These are phyloP conservation scores for Komagataella pastoris DNA, from an alignment of 805 yeast species.

Conservation along the genomic window DNA sequence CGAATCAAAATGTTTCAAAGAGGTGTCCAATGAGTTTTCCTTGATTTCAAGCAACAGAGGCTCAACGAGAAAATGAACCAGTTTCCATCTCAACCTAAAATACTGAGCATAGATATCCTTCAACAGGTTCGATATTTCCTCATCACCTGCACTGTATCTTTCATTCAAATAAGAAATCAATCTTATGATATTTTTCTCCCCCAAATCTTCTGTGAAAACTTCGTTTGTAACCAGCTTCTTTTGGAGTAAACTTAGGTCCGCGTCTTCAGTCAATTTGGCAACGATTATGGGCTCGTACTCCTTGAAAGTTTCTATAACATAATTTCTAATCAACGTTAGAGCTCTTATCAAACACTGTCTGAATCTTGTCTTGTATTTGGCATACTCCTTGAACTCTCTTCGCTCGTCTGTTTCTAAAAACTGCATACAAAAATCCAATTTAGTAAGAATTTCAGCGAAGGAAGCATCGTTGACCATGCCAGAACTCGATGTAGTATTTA, in stretches of 20 bases:
- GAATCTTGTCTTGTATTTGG: constrained; percentile 55
- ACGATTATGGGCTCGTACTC: background rate
- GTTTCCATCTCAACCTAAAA: background rate
- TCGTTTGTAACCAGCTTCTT: background rate
- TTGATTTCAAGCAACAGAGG: background rate
- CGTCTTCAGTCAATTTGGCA: background rate
- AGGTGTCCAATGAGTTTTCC: background rate
- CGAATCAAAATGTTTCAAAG: background rate
- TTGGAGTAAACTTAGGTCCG: background rate
- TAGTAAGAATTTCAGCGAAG: constrained; percentile 37
- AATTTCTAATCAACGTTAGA: constrained; percentile 60
- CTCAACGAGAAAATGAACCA: background rate
- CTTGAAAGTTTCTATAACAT: constrained; percentile 32
- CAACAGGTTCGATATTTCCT: background rate
- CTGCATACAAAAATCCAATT: constrained; percentile 52
- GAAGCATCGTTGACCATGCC: constrained; percentile 49
- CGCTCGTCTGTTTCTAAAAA: constrained; percentile 44
- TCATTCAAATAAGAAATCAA: background rate
- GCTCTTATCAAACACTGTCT: constrained; percentile 78
- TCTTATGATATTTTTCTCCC: background rate
- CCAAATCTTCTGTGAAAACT: background rate
- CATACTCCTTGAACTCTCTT: constrained; percentile 47
- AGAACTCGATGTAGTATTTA: constrained; percentile 53
- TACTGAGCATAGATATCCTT: background rate
- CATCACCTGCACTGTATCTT: background rate